phyloP scores from a whole-genome alignment of 441 rosid genomes.

The Bruguiera hainesii region DNA sequence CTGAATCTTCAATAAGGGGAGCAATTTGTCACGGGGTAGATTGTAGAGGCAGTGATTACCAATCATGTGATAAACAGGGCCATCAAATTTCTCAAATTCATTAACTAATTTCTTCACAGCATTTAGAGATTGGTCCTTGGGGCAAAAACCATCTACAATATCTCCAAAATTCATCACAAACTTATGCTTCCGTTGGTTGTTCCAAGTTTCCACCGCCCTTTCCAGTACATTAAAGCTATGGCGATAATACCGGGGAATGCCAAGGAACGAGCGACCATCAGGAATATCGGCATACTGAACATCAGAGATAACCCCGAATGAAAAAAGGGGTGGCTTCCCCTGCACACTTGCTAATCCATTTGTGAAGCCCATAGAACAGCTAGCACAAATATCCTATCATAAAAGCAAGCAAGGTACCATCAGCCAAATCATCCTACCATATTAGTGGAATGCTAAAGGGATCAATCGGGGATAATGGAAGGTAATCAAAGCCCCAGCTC shows the following conservation, averaged over 20 bases:
- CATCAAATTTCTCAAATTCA: slow-evolving; percentile 60
- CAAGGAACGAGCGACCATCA: slow-evolving; percentile 70
- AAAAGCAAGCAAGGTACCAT: not conserved
- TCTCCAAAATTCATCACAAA: slow-evolving; percentile 83
- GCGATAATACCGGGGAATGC: slow-evolving; percentile 73
- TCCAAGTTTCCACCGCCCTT: slow-evolving; percentile 77
- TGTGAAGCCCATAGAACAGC: slow-evolving; percentile 33
- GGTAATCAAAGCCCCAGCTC: too few relatives aligned
- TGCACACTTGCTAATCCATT: slow-evolving; percentile 32
- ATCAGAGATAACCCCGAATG: slow-evolving; percentile 85
- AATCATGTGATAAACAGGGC: slow-evolving; percentile 81
- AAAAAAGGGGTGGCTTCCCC: slow-evolving; percentile 61
- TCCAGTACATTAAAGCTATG: slow-evolving; percentile 68
- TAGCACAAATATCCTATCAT: slow-evolving; percentile 19
- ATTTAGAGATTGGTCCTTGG: slow-evolving; percentile 55
- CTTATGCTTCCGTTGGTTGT: slow-evolving; percentile 47
- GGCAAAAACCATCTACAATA: slow-evolving; percentile 80
- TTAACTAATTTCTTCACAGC: slow-evolving; percentile 44
- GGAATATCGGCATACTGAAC: slow-evolving; percentile 92
- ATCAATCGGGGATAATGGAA: too few relatives aligned
- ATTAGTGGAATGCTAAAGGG: too few relatives aligned
- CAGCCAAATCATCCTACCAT: not conserved
- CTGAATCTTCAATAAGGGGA: slow-evolving; percentile 66
- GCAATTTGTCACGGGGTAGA: slow-evolving; percentile 67
- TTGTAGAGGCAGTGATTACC: slow-evolving; percentile 95